Evolutionary conservation across 805 yeast species (phyloP), one percentile per base, ranked within the genome.

Genomic region (Pichia nanzhaoensis): DNA sequence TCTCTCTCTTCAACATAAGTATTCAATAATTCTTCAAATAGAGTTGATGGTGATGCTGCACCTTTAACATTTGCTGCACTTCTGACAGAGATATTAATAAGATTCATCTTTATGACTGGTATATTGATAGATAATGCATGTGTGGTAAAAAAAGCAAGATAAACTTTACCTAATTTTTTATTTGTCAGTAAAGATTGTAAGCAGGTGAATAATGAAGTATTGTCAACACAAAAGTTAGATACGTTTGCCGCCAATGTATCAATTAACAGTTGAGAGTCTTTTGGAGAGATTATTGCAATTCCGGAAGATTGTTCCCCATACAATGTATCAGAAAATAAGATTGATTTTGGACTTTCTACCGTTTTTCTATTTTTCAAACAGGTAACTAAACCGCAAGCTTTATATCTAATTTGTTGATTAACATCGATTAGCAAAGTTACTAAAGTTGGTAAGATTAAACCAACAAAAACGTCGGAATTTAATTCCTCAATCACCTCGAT

Each of bases 121-220:
- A 80, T 51, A 8, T 76, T 63, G 20, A 73, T 65, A 8, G 66
- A 53, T 33, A 68, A 59, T 56, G 86, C 84, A 61, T 88, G 93
- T 45, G 82, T 78, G 17, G 83, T 77, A 55, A 87, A 70, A 52
- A 81, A 84, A 0, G 89, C 75, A 44, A 81, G 61, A 37, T 75
- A 69, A 5, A 82, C 65, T 46, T 75, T 73, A 14, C 82, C 82
- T 36, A 74, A 58, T 48, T 75, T 78, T 54, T 73, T 76, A 57
- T 81, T 80, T 21, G 70, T 67, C 4, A 74, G 55, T 24, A 67
- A 41, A 10, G 51, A 49, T 41, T 45, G 61, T 45, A 73, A 61
- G 24, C 55, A 51, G 50, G 64, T 48, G 44, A 70, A 59, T 48
- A 78, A 60, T 54, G 75, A 78, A 21, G 66, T 60, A 30, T 64